Conservation (phyloP, 805 yeast genomes). For the Suhomyces sp. region DNA sequence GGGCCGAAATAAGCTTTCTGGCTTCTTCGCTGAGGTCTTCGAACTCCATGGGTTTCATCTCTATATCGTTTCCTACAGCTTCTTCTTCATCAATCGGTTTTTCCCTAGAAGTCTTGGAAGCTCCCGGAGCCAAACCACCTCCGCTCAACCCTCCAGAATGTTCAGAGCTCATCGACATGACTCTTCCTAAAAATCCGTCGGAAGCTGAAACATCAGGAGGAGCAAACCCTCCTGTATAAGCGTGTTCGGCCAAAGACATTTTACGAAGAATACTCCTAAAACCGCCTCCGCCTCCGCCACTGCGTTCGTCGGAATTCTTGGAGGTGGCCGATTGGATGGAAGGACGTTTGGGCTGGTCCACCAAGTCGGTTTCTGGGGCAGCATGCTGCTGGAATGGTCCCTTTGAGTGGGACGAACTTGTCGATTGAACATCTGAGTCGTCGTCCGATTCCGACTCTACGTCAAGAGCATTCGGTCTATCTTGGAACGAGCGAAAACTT, state of each 20-base stretch:
- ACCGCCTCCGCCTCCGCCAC: conserved; percentile 10
- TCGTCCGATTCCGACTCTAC: conserved; percentile 9
- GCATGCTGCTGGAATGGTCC: neutral
- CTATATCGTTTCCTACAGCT: conserved; percentile 31
- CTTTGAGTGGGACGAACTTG: neutral
- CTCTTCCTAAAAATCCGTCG: conserved; percentile 40
- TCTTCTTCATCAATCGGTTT: conserved; percentile 22
- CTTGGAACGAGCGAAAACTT: conserved; percentile 1
- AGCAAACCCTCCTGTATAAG: conserved; percentile 19
- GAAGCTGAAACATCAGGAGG: conserved; percentile 23
- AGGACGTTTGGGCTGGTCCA: conserved; percentile 17
- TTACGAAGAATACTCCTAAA: conserved; percentile 32
- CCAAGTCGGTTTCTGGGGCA: conserved; percentile 19
- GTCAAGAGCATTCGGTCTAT: conserved; percentile 3
- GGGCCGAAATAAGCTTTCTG: conserved; percentile 49
- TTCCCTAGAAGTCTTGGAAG: conserved; percentile 17
- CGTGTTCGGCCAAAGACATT: conserved; percentile 34
- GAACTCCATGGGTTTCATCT: conserved; percentile 42
- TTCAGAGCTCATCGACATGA: conserved; percentile 24
- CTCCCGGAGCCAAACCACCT: conserved; percentile 45
- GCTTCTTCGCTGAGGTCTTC: conserved; percentile 52
- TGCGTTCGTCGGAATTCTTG: conserved; percentile 5
- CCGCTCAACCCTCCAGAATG: conserved; percentile 29
- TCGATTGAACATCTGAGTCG: neutral
- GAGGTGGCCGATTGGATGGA: conserved; percentile 8